Conservation (phyloP, 2,329 filamentous ascomycete species). For the Colletotrichum cuscutae region DNA sequence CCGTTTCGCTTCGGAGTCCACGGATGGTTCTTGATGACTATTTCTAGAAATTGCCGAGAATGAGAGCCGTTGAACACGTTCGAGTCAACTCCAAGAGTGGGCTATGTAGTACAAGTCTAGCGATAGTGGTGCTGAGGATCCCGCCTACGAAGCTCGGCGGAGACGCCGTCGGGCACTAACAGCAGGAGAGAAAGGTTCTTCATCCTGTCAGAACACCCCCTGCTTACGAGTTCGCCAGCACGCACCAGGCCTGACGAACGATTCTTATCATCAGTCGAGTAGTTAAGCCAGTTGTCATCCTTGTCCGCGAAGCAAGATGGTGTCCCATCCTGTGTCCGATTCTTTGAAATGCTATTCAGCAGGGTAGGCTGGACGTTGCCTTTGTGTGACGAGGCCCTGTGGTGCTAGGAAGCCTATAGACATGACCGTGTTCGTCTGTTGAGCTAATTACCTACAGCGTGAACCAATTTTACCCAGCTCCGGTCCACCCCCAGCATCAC, state of each 20-base stretch:
- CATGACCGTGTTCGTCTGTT: background rate
- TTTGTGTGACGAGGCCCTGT: background rate
- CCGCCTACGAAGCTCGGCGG: constrained; percentile 6
- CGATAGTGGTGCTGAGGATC: background rate
- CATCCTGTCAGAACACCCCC: background rate
- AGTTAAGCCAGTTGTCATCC: background rate
- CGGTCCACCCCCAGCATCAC: background rate
- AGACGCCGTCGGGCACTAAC: constrained; percentile 6
- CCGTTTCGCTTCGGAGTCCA: background rate
- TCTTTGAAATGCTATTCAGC: background rate
- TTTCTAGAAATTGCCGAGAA: background rate
- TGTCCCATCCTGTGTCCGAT: background rate
- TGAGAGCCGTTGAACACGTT: background rate
- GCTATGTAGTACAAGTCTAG: background rate
- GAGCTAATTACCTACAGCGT: background rate
- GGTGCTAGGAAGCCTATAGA: background rate
- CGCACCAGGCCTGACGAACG: background rate
- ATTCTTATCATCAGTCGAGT: background rate
- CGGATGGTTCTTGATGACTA: background rate
- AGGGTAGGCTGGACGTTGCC: background rate
- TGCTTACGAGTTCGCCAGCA: background rate
- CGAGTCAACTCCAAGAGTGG: background rate
- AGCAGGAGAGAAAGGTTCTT: constrained; percentile 7
- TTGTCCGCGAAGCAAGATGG: background rate
- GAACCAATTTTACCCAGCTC: background rate